Percentiles rank a stretch among this genome's conserved stretches.
phyloP scores from a whole-genome alignment of 352 stramenopile species.

The Globisporangium splendens region DNA sequence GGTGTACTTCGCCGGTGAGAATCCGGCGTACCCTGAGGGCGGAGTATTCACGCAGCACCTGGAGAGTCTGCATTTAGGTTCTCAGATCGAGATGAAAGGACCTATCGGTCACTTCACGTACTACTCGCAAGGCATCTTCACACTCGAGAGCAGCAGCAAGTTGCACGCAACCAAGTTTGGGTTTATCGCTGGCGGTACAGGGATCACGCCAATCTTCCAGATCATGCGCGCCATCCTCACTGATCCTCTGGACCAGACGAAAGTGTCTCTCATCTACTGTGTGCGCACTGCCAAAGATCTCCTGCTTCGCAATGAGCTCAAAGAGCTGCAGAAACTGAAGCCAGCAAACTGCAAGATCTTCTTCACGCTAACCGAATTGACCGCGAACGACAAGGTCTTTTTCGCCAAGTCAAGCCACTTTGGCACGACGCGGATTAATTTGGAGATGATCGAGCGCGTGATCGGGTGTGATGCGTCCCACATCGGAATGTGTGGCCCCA shows the following conservation, averaged over 20 bases:
- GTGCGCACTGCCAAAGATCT: constrained; percentile 92
- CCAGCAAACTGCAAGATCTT: constrained; percentile 35
- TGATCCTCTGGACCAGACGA: constrained; percentile 35
- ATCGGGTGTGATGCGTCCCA: constrained; percentile 67
- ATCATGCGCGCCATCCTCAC: constrained; percentile 81
- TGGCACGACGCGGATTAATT: constrained; percentile 82
- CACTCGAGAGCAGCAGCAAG: constrained; percentile 20
- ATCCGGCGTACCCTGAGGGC: constrained; percentile 71
- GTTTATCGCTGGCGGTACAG: constrained; percentile 50
- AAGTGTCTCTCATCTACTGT: constrained; percentile 71
- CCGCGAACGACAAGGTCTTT: constrained; percentile 25
- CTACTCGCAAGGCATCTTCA: constrained; percentile 26
- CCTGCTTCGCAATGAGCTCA: constrained; percentile 87
- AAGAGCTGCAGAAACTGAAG: constrained; percentile 50
- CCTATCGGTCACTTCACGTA: constrained; percentile 66
- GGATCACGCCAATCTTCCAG: constrained; percentile 60
- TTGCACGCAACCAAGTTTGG: constrained; percentile 36
- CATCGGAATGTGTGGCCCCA: constrained; percentile 91
- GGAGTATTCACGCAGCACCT: constrained; percentile 88
- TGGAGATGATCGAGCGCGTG: constrained; percentile 82
- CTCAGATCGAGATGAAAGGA: constrained; percentile 87
- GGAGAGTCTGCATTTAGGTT: constrained; percentile 74
- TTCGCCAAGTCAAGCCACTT: constrained; percentile 56
- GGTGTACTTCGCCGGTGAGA: constrained; percentile 75
- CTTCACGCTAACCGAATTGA: constrained; percentile 47